These are phyloP conservation scores for Colletotrichum karsti DNA, from an alignment of 2,329 filamentous ascomycete genomes.

Conservation along the genomic window DNA sequence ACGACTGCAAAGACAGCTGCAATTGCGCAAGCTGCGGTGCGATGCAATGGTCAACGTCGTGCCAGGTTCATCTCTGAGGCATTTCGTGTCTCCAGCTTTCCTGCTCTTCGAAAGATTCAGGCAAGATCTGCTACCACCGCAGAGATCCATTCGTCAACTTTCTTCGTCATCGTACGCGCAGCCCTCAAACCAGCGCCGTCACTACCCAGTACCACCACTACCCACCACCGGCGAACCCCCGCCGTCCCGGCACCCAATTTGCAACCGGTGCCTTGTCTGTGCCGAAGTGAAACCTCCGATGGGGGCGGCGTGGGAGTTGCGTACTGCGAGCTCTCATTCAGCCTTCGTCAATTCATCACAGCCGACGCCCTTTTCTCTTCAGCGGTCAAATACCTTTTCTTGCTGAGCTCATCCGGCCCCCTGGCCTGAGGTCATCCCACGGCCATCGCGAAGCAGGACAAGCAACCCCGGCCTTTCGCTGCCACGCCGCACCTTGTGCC, in stretches of 20 bases:
- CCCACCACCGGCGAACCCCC: slow-evolving; percentile 8
- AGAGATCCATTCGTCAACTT: not conserved
- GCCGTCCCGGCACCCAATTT: slow-evolving; percentile 22
- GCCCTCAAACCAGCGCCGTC: not conserved
- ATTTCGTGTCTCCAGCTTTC: not conserved
- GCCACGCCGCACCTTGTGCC: not conserved
- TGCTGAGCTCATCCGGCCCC: not conserved
- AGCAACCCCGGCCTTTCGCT: not conserved
- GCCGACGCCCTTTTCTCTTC: not conserved
- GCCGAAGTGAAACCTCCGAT: slow-evolving; percentile 29
- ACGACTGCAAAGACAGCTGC: not conserved
- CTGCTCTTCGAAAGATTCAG: not conserved
- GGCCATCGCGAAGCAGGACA: not conserved
- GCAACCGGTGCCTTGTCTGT: slow-evolving; percentile 25
- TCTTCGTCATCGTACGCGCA: slow-evolving; percentile 15
- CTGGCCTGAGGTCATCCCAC: slow-evolving; percentile 10
- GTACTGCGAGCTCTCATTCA: not conserved
- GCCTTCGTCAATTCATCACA: not conserved
- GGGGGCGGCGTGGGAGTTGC: not conserved
- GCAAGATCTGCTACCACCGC: slow-evolving; percentile 1
- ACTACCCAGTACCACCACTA: not conserved
- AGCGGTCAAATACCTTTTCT: not conserved
- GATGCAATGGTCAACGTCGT: not conserved
- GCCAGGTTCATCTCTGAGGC: not conserved
- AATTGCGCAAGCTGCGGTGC: not conserved